These are phyloP conservation scores for Daldinia sp. DNA, from an alignment of 2,329 filamentous ascomycete genomes.

Conservation along the genomic window DNA sequence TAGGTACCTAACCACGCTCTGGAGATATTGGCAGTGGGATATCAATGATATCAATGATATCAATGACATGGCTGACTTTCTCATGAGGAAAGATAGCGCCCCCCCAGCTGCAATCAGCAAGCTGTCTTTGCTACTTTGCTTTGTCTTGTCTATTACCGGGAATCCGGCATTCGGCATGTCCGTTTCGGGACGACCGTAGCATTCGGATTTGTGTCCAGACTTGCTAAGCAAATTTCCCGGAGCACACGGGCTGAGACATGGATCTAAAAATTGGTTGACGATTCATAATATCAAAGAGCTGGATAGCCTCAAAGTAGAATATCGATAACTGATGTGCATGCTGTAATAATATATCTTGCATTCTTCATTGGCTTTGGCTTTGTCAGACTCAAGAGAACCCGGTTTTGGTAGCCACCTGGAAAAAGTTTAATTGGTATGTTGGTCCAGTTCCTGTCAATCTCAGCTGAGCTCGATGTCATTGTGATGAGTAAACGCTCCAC, in stretches of 20 bases:
- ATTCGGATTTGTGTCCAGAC: neutral
- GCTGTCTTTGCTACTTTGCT: constrained; percentile 24
- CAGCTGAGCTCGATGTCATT: constrained; percentile 13
- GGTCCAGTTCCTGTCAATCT: constrained; percentile 9
- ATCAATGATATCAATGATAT: neutral
- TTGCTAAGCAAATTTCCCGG: neutral
- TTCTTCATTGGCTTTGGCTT: neutral
- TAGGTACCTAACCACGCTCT: neutral
- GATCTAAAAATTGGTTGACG: constrained; percentile 15
- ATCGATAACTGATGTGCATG: constrained; percentile 5
- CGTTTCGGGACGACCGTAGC: constrained; percentile 29
- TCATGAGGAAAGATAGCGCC: neutral
- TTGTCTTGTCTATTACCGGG: constrained; percentile 22
- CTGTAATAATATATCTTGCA: constrained; percentile 14
- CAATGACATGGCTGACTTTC: neutral
- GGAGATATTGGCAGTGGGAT: neutral
- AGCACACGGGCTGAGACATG: constrained; percentile 8
- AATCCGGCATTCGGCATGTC: constrained; percentile 35
- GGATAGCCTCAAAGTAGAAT: neutral
- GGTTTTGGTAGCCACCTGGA: constrained; percentile 8
- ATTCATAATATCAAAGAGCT: constrained; percentile 8
- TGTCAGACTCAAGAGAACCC: constrained; percentile 1
- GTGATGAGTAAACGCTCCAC: constrained; percentile 11
- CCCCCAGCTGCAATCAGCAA: constrained; percentile 15
- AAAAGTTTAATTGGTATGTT: constrained; percentile 7